Base-by-base conservation (phyloP, 805 yeast species). In the Ogataea pini region DNA sequence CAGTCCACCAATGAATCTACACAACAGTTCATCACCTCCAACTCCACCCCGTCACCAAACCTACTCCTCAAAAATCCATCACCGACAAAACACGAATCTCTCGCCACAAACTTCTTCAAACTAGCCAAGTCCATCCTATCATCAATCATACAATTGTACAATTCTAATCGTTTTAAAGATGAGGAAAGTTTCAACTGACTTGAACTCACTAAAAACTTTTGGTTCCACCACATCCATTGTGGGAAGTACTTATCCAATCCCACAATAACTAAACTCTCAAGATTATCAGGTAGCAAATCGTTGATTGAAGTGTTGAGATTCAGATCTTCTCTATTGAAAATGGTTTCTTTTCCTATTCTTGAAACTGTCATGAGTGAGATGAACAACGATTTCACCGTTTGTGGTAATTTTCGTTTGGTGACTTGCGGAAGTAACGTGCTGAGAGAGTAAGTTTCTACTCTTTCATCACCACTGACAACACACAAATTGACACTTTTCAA, bases 171-270 rank as follows among this genome's bases (percentile, higher is more conserved):
- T 6, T 7, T 18, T 25, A 52, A 24, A 2, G 52, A 32, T 10
- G 37, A 3, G 5, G 51, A 46, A 3, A 52, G 38, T 3, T 28
- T 16, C 19, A 52, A 38, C 22, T 46, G 28, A 9, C 32, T 32
- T 8, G 52, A 40, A 25, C 40, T 39, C 39, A 52, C 36, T 4
- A 49, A 32, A 22, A 52, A 48, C 36, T 37, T 34, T 17, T 42
- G 43, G 40, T 52, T 49, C 56, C 56, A 52, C 52, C 52, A 48
- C 28, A 42, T 37, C 56, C 56, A 52, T 24, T 49, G 50, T 1
- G 56, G 52, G 36, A 52, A 52, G 27, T 48, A 48, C 32, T 48
- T 43, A 16, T 49, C 51, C 4, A 47, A 29, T 6, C 56, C 52
- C 8, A 44, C 37, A 1, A 52, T 3, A 13, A 31, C 42, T 32